Evolutionary conservation across 2,329 filamentous ascomycete genomes (phyloP).

Genomic region (Exophiala calicioides): DNA sequence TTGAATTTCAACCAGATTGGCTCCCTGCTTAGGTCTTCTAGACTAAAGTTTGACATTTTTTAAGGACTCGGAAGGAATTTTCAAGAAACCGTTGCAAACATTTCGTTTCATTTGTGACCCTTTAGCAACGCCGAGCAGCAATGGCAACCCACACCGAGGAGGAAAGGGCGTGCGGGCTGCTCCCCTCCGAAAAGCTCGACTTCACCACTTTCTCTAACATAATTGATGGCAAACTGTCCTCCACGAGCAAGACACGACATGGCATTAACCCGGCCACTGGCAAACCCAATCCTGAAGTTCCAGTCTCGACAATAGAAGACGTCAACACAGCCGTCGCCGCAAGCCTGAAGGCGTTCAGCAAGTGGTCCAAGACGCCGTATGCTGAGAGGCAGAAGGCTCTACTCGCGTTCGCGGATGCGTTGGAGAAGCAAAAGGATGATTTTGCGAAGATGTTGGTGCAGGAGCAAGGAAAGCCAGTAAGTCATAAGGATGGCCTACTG

Average conservation of each 20-base stretch:
- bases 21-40: too few species aligned
- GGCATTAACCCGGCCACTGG: constrained; percentile 55
- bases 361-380: constrained; percentile 45
- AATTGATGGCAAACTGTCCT: constrained; percentile 51
- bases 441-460: constrained; percentile 43
- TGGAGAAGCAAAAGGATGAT: constrained; percentile 40
- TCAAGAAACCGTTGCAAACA: too few species aligned
- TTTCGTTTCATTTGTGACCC: too few species aligned
- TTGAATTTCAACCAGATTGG: too few species aligned
- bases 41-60: too few species aligned
- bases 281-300: constrained; percentile 53
- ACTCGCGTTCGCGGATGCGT: constrained; percentile 36
- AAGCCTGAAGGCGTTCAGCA: constrained; percentile 50
- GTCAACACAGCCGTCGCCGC: constrained; percentile 53
- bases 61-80: too few species aligned
- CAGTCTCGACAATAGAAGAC: constrained; percentile 50
- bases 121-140: too few species aligned
- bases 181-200: too few species aligned
- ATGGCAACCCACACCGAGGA: too few species aligned
- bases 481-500: too few species aligned
- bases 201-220: constrained; percentile 49
- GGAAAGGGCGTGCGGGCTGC: too few species aligned
- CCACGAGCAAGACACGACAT: constrained; percentile 48
- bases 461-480: constrained; percentile 48
- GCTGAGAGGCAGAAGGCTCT: constrained; percentile 39